phyloP scores from a whole-genome alignment of 1,284 basidiomycete species.

The Trichosporon sp. region DNA sequence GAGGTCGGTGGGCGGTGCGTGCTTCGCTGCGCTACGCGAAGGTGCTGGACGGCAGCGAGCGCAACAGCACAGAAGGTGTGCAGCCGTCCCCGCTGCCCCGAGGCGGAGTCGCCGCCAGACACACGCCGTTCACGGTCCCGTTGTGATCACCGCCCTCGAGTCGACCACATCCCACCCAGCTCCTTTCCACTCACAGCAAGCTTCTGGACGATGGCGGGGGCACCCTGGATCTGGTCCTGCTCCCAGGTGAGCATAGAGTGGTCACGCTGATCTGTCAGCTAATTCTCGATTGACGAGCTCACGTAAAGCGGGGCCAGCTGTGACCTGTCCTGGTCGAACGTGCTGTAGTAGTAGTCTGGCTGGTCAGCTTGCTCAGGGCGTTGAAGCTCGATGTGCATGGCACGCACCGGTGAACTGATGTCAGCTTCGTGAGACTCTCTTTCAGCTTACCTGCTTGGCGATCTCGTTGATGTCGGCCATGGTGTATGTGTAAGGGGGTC shows the following conservation, averaged over 20 bases:
- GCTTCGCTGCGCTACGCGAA: no score
- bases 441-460: conserved; percentile 43
- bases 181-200: conserved; percentile 64
- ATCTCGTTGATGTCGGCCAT: conserved; percentile 67
- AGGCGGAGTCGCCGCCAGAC: no score
- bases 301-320: conserved; percentile 46
- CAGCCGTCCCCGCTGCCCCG: no score
- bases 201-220: conserved; percentile 65
- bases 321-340: conserved; percentile 43
- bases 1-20: no score
- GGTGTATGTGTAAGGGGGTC: neutral
- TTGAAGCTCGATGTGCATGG: neutral
- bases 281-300: conserved; percentile 15
- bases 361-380: conserved; percentile 10
- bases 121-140: no score
- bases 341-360: conserved; percentile 49
- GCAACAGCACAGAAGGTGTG: no score
- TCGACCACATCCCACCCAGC: no score
- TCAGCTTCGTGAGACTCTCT: conserved; percentile 49
- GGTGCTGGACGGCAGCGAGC: no score
- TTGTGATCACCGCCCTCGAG: no score
- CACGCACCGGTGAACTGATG: conserved; percentile 51
- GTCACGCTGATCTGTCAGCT: conserved; percentile 56
- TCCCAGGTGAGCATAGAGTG: conserved; percentile 89
- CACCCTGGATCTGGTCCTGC: conserved; percentile 60